phyloP scores from a whole-genome alignment of 192 early-diverging fungal species.

The Backusella tarrabulga region DNA sequence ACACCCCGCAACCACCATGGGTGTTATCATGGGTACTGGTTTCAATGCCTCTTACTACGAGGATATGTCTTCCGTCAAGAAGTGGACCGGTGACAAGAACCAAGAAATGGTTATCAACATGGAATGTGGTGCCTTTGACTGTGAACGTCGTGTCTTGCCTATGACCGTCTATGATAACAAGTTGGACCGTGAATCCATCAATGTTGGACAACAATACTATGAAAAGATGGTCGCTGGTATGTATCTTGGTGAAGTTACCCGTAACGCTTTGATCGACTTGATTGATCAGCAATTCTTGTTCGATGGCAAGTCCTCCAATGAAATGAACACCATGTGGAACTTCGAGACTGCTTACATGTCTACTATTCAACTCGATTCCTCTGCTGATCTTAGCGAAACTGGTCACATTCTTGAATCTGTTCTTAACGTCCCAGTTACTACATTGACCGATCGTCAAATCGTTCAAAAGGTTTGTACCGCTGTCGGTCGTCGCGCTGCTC shows the following conservation, averaged over 20 bases:
- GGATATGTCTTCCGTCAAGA: slow-evolving; percentile 38
- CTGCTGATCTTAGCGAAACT: slow-evolving; percentile 58
- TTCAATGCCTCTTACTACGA: slow-evolving; percentile 80
- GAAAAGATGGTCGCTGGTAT: slow-evolving; percentile 96
- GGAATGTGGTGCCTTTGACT: slow-evolving; percentile 94
- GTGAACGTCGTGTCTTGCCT: slow-evolving; percentile 72
- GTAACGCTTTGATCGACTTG: slow-evolving; percentile 74
- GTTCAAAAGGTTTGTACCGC: slow-evolving; percentile 76
- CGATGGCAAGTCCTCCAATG: slow-evolving; percentile 54
- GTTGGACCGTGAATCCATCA: slow-evolving; percentile 79
- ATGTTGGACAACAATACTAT: slow-evolving; percentile 80
- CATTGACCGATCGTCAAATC: slow-evolving; percentile 76
- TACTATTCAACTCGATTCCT: slow-evolving; percentile 64
- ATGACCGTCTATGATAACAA: slow-evolving; percentile 81
- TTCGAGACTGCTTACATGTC: slow-evolving; percentile 82
- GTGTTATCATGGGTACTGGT: slow-evolving; percentile 93
- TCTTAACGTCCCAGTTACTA: slow-evolving; percentile 63
- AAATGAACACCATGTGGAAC: slow-evolving; percentile 66
- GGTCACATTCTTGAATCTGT: slow-evolving; percentile 70
- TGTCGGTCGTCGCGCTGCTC: slow-evolving; percentile 80
- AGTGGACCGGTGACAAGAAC: slow-evolving; percentile 31
- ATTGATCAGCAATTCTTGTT: slow-evolving; percentile 80
- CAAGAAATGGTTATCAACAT: slow-evolving; percentile 88
- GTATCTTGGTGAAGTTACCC: slow-evolving; percentile 89
- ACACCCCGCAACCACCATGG: slow-evolving; percentile 77